Evolutionary conservation across 116 monocot genomes (phyloP), one percentile per base, ranked within the genome.

Genomic region (Trichopus zeylanicus): DNA sequence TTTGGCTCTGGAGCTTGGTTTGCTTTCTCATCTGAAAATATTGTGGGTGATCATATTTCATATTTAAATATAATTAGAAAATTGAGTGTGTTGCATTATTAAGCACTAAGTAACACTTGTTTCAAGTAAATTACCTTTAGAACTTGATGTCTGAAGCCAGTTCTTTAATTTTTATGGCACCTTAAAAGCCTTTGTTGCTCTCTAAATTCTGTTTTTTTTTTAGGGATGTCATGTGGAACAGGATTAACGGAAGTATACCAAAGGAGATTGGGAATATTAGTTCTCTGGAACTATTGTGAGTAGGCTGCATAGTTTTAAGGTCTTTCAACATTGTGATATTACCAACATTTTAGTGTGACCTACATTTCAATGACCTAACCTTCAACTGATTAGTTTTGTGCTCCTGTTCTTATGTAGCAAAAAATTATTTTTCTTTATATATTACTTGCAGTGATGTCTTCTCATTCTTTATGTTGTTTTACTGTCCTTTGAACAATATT

Each of bases 221-320:
- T 62, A 82, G 82, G 70, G 82, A 82, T 65, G 26, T 77, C 60
- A 82, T 82, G 82, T 83, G 83, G 83, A 83, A 83, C 61, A 47
- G 59, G 4, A 75, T 83, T 46, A 83, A 11, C 61, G 83, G 83
- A 12, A 71, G 39, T 49, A 83, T 83, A 22, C 83, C 78, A 23
- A 82, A 71, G 67, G 82, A 82, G 56, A 74, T 82, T 47, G 82
- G 82, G 26, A 86, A 75, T 57, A 78, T 87, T 55, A 78, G 54
- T 67, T 75, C 87, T 29, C 55, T 87, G 46, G 16, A 55, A 51
- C 82, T 78, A 52, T 31, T 87, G 87, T 87, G 81, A 87, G 87
- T 82, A 6, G n/a, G n/a, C n/a, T n/a, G n/a, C 21, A 51, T 22
- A 22, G 20, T 22, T 21, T 23, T 7, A 22, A 21, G 51, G 21